These are phyloP conservation scores for Teunomyces stri DNA, from an alignment of 805 yeast species.

Conservation along the genomic window DNA sequence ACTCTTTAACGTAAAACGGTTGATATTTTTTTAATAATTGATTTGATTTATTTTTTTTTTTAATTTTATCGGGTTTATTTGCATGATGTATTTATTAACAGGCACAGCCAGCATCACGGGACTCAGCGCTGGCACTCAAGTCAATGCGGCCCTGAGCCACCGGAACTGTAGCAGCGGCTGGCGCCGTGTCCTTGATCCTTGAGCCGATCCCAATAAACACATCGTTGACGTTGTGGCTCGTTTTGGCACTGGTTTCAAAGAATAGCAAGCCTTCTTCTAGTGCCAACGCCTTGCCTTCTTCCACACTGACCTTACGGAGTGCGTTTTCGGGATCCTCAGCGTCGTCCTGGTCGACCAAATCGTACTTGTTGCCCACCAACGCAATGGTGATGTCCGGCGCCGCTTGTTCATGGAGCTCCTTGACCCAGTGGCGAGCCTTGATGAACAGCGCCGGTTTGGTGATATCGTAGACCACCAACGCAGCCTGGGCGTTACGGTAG, in stretches of 20 bases:
- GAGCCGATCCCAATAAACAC: constrained; percentile 88
- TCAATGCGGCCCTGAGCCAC: constrained; percentile 32
- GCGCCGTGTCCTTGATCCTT: constrained; percentile 60
- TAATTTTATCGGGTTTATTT: not conserved
- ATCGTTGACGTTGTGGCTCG: constrained; percentile 83
- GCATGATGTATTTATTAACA: constrained; percentile 11
- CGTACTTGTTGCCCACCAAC: constrained; percentile 89
- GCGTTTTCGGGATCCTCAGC: constrained; percentile 45
- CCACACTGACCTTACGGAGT: constrained; percentile 73
- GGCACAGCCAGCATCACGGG: constrained; percentile 18
- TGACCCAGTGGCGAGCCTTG: constrained; percentile 96
- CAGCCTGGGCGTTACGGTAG: constrained; percentile 96
- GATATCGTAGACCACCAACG: constrained; percentile 91
- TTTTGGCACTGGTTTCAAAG: constrained; percentile 93
- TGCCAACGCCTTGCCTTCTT: constrained; percentile 85
- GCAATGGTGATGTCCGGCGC: constrained; percentile 90
- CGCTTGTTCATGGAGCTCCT: constrained; percentile 93
- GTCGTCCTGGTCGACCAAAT: constrained; percentile 59
- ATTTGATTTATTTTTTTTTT: not conserved
- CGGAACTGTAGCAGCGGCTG: constrained; percentile 4
- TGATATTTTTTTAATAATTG: not conserved
- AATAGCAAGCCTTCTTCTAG: constrained; percentile 88
- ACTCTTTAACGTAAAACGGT: not conserved
- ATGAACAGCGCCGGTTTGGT: constrained; percentile 93
- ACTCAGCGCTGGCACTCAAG: constrained; percentile 18